Base-by-base conservation (phyloP, 2,329 filamentous ascomycete species). In the Penicillium crustosum region DNA sequence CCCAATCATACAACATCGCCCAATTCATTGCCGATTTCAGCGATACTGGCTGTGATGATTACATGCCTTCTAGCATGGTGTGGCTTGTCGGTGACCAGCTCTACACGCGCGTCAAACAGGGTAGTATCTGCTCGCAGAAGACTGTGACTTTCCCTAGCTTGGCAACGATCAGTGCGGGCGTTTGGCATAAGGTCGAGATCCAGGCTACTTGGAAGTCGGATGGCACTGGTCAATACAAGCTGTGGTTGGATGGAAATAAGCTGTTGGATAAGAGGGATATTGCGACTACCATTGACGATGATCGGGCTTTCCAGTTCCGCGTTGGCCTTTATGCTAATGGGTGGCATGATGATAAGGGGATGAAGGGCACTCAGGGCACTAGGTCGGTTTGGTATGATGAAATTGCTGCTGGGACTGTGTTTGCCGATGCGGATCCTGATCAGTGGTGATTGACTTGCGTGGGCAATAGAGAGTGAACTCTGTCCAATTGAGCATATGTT, bases 21-120 rank as follows among this genome's bases (percentile, higher is more conserved):
- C 80, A 83, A 68, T 83, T 82, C 72, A 82, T 82, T 62, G 78
- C 79, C 55, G 74, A 82, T 61, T 81, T 81, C 59, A 67, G 68
- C 2, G 74, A 76, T 59, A 71, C 75, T 2, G 68, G 70, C 49
- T 80, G 79, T 63, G 73, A 82, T 58, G 74, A 77, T 53, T 82
- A 70, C 64, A 81, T 82, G 79, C 80, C 79, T 0, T 75, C 73
- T 15, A 77, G 73, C 53, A 81, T 82, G 80, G 59, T 83, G 39
- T 82, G 77, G 77, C 62, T 82, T 56, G 65, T 70, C 29, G 78
- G 77, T 10, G 66, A 78, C 65, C 72, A 78, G 70, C 75, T 83
- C 6, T 67, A 69, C n/a, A 74, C 77, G 4, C 75, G 81, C 9
- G 68, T 79, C 39, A 80, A 79, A 63, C 65, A 69, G 55, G 77